A percentile compares a stretch with the other conserved stretches of the same genome.
These are phyloP conservation scores for Allantophomopsis lycopodina DNA, from an alignment of 2,329 filamentous ascomycete species.

Conservation along the genomic window DNA sequence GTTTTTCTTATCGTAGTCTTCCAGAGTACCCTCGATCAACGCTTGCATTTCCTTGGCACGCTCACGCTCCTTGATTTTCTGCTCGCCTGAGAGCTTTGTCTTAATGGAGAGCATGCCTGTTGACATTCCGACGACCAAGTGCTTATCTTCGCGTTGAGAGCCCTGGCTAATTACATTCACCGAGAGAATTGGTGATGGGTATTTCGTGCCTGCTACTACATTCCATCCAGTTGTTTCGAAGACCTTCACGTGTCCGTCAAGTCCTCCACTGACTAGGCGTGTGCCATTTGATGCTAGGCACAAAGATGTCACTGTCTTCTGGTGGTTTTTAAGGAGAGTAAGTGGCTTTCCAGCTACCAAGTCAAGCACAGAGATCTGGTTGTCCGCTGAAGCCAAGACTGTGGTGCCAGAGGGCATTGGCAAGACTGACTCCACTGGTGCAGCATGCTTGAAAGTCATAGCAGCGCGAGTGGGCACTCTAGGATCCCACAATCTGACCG, in stretches of 20 bases:
- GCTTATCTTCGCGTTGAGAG: conserved; percentile 66
- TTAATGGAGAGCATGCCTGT: conserved; percentile 84
- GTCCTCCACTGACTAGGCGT: conserved; percentile 71
- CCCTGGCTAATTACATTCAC: conserved; percentile 62
- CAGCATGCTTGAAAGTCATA: conserved; percentile 92
- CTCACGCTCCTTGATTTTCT: conserved; percentile 64
- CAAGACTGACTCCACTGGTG: conserved; percentile 77
- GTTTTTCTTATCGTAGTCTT: conserved; percentile 60
- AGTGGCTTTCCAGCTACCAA: conserved; percentile 82
- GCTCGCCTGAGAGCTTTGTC: conserved; percentile 73
- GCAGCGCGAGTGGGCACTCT: conserved; percentile 56
- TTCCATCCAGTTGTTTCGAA: conserved; percentile 94
- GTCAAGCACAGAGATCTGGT: conserved; percentile 81
- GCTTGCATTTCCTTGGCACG: conserved; percentile 77
- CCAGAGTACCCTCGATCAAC: conserved; percentile 63
- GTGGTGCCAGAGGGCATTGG: conserved; percentile 79
- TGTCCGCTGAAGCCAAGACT: conserved; percentile 72
- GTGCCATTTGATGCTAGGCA: conserved; percentile 68
- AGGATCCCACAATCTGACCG: conserved; percentile 87
- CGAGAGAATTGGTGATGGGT: conserved; percentile 79
- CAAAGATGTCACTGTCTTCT: conserved; percentile 91
- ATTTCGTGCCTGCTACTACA: conserved; percentile 88
- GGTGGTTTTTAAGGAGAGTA: conserved; percentile 81
- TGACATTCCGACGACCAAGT: conserved; percentile 89
- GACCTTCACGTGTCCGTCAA: conserved; percentile 94